Conservation (phyloP, 257 asterid species). For the Gentiana dahurica region DNA sequence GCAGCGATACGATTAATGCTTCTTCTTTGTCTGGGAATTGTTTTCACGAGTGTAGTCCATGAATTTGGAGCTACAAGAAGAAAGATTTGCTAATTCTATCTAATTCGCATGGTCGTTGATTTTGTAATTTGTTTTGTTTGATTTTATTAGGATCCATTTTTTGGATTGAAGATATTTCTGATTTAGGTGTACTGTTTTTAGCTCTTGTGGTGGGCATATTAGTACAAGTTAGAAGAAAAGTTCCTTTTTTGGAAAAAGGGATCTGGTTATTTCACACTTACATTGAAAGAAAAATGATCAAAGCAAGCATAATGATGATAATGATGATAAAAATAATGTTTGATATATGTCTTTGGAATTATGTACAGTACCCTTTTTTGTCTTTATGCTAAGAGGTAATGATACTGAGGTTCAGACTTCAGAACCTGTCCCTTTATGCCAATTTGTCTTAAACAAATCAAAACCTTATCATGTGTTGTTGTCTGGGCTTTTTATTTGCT, state of each 20-base stretch:
- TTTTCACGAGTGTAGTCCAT: conserved; percentile 18
- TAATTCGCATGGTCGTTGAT: conserved; percentile 8
- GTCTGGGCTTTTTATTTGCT: conserved; percentile 41
- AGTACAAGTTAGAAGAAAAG: conserved; percentile 14
- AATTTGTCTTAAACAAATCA: conserved; percentile 50
- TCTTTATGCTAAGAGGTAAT: conserved; percentile 22
- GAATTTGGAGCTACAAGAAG: neutral
- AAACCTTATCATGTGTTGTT: conserved; percentile 77
- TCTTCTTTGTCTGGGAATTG: conserved; percentile 7
- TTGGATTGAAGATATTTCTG: conserved; percentile 16
- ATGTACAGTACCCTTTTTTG: conserved; percentile 15
- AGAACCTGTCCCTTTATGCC: conserved; percentile 59
- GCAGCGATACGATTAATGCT: conserved; percentile 6
- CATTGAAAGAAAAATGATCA: conserved; percentile 13
- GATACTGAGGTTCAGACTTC: conserved; percentile 56
- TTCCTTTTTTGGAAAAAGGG: conserved; percentile 42
- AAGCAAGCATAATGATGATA: conserved; percentile 1
- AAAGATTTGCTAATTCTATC: neutral
- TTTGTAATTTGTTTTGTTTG: conserved; percentile 7
- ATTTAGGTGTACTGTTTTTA: conserved; percentile 20
- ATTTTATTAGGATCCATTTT: conserved; percentile 17
- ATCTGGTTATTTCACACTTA: conserved; percentile 32
- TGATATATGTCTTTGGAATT: neutral
- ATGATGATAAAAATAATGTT: conserved; percentile 3
- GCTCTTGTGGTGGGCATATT: conserved; percentile 17